Evolutionary conservation across 1,284 basidiomycete genomes (phyloP), one percentile per base, ranked within the genome.

Genomic region (Pseudozyma pruni): DNA sequence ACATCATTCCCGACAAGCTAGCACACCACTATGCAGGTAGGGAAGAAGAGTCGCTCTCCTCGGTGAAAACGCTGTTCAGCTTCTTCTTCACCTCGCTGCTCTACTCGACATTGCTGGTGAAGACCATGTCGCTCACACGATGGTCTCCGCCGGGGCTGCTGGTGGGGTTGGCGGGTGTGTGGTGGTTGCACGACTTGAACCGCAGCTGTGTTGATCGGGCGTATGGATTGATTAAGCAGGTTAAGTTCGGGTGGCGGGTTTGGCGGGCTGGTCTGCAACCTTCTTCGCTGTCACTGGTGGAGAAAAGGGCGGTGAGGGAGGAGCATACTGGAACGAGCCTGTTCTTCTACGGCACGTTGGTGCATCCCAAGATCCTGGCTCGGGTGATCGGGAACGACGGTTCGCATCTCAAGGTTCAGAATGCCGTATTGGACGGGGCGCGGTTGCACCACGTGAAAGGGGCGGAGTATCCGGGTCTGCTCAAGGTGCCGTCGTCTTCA

Each of bases 331-430:
- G 48, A 1, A 32, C 19, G 27, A 46, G 42, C 11, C 3, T 76
- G 54, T 74, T 76, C 56, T 76, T 76, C 48, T 76, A 74, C 49
- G 74, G 74, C 13, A 76, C 72, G 4, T 43, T 76, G 1, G 72
- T 76, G 10, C 74, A 76, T 52, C 74, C 74, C 4, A 50, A 51
- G 20, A 72, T 76, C 41, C 47, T 76, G 4, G 34, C 64, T 2
- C 34, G 69, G 0, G 69, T 76, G 5, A 74, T 74, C 20, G 71
- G 72, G 1, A 64, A 57, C 23, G 27, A 51, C 16, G 70, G 64
- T 17, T 19, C 41, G n/a, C 68, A 71, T 25, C 45, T 71, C 0
- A 23, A 17, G 9, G 42, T 74, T 2, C 68, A 68, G 23, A 68
- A 68, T 22, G 72, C 53, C 6, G 54, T 72, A 0, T 42, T 76